phyloP scores from a whole-genome alignment of 306 rosid species.

The Biancaea sappan region DNA sequence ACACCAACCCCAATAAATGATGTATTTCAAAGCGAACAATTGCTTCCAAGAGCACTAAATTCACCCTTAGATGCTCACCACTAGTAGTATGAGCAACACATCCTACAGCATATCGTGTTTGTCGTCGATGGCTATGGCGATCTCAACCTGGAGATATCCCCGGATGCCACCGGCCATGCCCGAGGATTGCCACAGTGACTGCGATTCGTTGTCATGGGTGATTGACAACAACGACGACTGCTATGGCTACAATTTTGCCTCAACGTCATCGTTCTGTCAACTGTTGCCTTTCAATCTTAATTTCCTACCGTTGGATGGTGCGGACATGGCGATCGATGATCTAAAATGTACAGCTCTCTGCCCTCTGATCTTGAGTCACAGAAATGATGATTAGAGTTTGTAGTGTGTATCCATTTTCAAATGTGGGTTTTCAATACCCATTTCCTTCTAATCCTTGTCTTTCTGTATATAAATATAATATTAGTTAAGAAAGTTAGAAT shows the following conservation, averaged over 20 bases:
- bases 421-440: neutral
- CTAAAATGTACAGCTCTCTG: conserved; percentile 70
- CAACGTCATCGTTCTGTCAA: conserved; percentile 50
- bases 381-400: conserved; percentile 39
- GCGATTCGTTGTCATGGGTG: conserved; percentile 84
- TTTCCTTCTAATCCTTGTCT: neutral
- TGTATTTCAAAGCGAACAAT: conserved; percentile 28
- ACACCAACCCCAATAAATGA: neutral
- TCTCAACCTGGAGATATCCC: conserved; percentile 42
- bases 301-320: conserved; percentile 61
- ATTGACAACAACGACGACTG: conserved; percentile 48
- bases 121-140: neutral
- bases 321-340: conserved; percentile 48
- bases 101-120: conserved; percentile 1
- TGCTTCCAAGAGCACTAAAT: neutral
- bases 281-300: conserved; percentile 78
- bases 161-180: conserved; percentile 69
- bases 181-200: conserved; percentile 88
- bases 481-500: conserved; percentile 25
- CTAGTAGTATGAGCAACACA: conserved; percentile 5
- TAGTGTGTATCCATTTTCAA: neutral
- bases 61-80: neutral
- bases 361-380: conserved; percentile 57
- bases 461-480: conserved; percentile 14
- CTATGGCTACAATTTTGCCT: conserved; percentile 4